These are phyloP conservation scores for Acer yangbiense DNA, from an alignment of 345 rosid species.

Conservation along the genomic window DNA sequence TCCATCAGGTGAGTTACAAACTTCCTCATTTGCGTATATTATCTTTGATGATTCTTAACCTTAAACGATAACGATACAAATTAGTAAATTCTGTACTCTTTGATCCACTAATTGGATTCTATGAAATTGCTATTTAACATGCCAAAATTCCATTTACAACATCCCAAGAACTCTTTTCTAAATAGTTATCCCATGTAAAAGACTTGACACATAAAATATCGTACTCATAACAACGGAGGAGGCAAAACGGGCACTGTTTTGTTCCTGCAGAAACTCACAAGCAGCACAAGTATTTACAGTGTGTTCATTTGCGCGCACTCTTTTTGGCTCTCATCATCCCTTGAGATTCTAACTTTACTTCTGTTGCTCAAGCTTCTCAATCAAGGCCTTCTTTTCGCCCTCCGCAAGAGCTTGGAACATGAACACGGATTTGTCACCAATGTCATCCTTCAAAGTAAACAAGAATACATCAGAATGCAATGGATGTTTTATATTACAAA, in stretches of 20 bases:
- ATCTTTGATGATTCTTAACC: too few relatives aligned
- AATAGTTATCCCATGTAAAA: background rate
- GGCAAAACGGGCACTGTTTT: background rate
- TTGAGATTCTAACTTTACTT: constrained; percentile 27
- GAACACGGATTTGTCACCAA: constrained; percentile 95
- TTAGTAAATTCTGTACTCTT: background rate
- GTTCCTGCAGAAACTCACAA: background rate
- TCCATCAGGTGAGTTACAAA: too few relatives aligned
- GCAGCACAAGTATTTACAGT: constrained; percentile 7
- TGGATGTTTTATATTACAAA: background rate
- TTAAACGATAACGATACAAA: too few relatives aligned
- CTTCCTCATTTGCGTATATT: background rate
- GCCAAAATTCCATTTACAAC: background rate
- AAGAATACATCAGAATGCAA: constrained; percentile 22
- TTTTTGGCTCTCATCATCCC: background rate
- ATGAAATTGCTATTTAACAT: background rate
- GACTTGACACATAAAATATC: background rate
- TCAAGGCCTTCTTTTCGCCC: constrained; percentile 67
- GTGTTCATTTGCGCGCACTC: background rate
- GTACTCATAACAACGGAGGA: background rate
- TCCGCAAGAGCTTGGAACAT: constrained; percentile 76
- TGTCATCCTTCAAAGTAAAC: constrained; percentile 68
- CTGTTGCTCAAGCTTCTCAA: constrained; percentile 65
- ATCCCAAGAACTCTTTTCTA: background rate
- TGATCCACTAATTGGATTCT: background rate